Evolutionary conservation across 2,329 filamentous ascomycete species (phyloP).

Genomic region (Fusarium equiseti): DNA sequence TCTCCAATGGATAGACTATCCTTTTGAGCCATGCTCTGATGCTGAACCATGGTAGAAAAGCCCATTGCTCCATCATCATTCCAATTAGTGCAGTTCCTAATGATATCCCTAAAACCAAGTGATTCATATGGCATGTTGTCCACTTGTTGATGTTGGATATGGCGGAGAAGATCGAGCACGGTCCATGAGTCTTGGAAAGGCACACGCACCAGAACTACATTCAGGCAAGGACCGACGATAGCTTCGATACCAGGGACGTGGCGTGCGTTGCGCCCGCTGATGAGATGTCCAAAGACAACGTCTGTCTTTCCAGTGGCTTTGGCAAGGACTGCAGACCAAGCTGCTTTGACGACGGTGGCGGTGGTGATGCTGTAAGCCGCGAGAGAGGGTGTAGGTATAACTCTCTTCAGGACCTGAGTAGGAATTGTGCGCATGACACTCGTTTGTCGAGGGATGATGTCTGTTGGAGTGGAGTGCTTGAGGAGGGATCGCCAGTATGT

Average conservation of each 20-base stretch:
- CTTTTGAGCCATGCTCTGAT: conserved; percentile 43
- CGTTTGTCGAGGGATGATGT: conserved; percentile 1
- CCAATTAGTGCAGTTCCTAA: conserved; percentile 43
- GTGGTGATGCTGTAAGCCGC: conserved; percentile 38
- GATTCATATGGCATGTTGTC: conserved; percentile 44
- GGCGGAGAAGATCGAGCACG: conserved; percentile 53
- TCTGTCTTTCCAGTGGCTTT: conserved; percentile 51
- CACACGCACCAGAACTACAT: conserved; percentile 33
- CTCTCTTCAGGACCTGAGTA: conserved; percentile 4
- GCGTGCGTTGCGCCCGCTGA: conserved; percentile 28
- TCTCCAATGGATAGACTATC: conserved; percentile 18
- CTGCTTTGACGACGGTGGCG: conserved; percentile 60
- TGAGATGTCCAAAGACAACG: conserved; percentile 34
- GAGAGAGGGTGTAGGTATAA: conserved; percentile 22
- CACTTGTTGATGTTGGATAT: conserved; percentile 57
- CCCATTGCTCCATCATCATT: conserved; percentile 24
- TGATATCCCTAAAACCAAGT: conserved; percentile 45
- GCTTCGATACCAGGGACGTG: conserved; percentile 21
- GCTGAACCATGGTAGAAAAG: conserved; percentile 44
- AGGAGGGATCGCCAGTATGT: conserved; percentile 28
- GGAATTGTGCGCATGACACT: conserved; percentile 9
- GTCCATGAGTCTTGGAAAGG: conserved; percentile 38
- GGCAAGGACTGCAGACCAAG: conserved; percentile 57
- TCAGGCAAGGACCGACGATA: conserved; percentile 34
- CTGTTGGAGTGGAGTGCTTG: conserved; percentile 13